These are phyloP conservation scores for Polymyxa betae DNA, from an alignment of 208 protist genomes.

Conservation along the genomic window DNA sequence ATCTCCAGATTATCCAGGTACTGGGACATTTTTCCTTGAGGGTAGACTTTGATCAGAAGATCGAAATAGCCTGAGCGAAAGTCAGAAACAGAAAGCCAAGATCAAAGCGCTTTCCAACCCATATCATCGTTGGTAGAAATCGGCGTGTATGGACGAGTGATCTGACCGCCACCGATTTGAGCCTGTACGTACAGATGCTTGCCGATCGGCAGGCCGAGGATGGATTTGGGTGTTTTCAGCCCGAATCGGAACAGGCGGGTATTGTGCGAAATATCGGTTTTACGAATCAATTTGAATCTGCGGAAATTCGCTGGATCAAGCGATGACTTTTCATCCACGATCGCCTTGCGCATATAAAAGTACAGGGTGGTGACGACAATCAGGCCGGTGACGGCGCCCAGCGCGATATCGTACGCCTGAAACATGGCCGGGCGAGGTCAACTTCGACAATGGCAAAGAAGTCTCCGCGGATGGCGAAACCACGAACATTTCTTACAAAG, in stretches of 20 bases:
- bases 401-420: neutral
- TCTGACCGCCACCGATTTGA: constrained; percentile 38
- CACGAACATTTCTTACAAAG: too few species aligned
- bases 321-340: neutral
- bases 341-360: constrained; percentile 46
- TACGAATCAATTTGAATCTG: constrained; percentile 16
- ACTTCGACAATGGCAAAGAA: too few species aligned
- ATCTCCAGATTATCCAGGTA: constrained; percentile 45
- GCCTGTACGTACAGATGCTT: constrained; percentile 65
- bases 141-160: constrained; percentile 63
- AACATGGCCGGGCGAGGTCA: constrained; percentile 24
- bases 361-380: neutral
- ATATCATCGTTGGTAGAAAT: constrained; percentile 62
- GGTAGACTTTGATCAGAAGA: constrained; percentile 66
- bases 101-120: neutral
- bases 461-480: too few species aligned
- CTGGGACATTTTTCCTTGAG: constrained; percentile 61
- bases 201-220: constrained; percentile 65
- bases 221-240: constrained; percentile 51
- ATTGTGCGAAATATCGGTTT: constrained; percentile 61
- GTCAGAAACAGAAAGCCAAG: neutral
- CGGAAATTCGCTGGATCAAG: neutral
- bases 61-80: constrained; percentile 46
- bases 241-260: constrained; percentile 62
- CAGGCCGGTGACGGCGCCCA: neutral